Base-by-base conservation (phyloP, 805 yeast genomes). In the Yamadazyma laniorum region DNA sequence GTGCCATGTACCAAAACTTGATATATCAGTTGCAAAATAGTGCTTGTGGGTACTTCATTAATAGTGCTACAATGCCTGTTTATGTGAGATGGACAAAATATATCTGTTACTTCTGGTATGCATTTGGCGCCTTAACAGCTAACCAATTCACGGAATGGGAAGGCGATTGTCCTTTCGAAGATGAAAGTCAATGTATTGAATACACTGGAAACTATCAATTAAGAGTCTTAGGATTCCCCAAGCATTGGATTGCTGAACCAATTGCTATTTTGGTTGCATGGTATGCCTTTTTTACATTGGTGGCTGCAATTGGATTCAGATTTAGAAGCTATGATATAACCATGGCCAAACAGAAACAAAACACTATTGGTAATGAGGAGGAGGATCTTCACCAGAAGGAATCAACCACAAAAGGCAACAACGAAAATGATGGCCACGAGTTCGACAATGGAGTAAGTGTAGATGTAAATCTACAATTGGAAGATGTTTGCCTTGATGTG, bases 41-140 rank as follows among this genome's bases (percentile, higher is more conserved):
- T 71, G 86, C 87, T 0, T 81, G 87, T 56, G 96, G 95, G 1
- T 85, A 77, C 59, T 86, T 83, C 52, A 84, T 82, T 16, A 85
- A 86, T 56, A 77, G 89, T 1, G 65, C 69, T 6, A 70, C 77
- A 1, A 72, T 86, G 79, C 95, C 95, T 0, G 95, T 85, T 1
- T 88, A 88, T 51, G 95, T 87, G 6, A 69, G 87, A 25, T 87
- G 96, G 96, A 73, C 82, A 4, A 85, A 82, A 53, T 87, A 84
- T 58, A 64, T 81, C 40, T 81, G 91, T 0, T 84, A 76, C 53
- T 70, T 82, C 36, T 88, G 90, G 86, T 87, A 83, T 53, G 81
- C 80, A 0, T 84, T 83, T 58, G 93, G 93, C 2, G 80, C 80
- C 2, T 51, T 81, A 40, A 51, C 74, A 28, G 72, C 89, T 0